A percentile compares a stretch with the other conserved stretches of the same genome.
phyloP scores from a whole-genome alignment of 192 early-diverging fungal species.

The Backusella sp. region DNA sequence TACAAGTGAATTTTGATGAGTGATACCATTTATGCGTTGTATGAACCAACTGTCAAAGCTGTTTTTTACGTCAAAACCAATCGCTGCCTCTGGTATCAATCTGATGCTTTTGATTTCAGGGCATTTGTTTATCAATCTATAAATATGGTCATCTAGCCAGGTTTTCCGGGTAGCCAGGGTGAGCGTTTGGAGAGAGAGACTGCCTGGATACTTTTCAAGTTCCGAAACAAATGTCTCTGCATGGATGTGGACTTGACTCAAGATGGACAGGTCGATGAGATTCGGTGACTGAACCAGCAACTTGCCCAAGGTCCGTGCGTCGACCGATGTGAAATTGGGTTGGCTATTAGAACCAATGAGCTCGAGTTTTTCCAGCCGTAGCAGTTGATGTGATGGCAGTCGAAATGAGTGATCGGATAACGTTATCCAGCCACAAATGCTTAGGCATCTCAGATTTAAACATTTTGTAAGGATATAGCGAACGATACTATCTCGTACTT shows the following conservation, averaged over 20 bases:
- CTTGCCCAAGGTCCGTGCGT: neutral
- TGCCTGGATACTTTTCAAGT: neutral
- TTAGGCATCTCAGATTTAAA: neutral
- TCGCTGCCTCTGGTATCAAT: neutral
- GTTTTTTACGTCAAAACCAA: neutral
- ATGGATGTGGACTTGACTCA: conserved; percentile 5
- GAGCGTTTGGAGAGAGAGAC: neutral
- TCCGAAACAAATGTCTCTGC: conserved; percentile 12
- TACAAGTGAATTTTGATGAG: neutral
- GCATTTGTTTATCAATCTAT: neutral
- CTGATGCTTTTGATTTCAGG: neutral
- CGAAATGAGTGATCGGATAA: conserved; percentile 16
- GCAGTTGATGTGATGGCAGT: neutral
- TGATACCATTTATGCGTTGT: neutral
- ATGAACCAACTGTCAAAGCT: neutral
- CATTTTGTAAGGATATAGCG: conserved; percentile 15
- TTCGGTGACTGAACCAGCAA: conserved; percentile 7
- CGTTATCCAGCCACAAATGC: conserved; percentile 18
- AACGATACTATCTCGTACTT: conserved; percentile 9
- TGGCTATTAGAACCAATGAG: neutral
- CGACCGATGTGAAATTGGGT: conserved; percentile 8
- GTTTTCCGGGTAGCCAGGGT: neutral
- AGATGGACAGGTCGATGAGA: neutral
- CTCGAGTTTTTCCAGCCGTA: neutral
- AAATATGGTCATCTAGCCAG: conserved; percentile 6